A percentile compares a stretch with the other conserved stretches of the same genome.
Evolutionary conservation across 1,284 basidiomycete genomes (phyloP).

Genomic region (Marasmius oreades): DNA sequence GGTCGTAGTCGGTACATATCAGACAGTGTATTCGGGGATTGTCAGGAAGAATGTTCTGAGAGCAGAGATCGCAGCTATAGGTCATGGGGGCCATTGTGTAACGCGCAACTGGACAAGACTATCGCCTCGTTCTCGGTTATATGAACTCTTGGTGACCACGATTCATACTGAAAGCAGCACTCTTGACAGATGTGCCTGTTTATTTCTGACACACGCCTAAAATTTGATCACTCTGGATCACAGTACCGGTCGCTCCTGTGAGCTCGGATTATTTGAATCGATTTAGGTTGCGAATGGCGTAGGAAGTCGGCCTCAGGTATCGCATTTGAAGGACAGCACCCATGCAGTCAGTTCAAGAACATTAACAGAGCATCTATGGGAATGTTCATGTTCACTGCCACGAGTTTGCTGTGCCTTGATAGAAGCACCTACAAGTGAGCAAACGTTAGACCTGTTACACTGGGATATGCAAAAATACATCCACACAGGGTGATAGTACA

Average conservation of each 20-base stretch:
- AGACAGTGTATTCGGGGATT: constrained; percentile 12
- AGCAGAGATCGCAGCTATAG: constrained; percentile 9
- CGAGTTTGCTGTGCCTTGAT: too few species aligned
- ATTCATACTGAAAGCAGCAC: too few species aligned
- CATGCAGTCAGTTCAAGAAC: too few species aligned
- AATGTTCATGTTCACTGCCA: too few species aligned
- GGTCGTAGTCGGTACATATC: constrained; percentile 11
- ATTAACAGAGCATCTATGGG: too few species aligned
- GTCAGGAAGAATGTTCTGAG: not conserved
- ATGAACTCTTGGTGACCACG: not conserved
- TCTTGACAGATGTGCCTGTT: constrained; percentile 4
- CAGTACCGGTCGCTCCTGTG: too few species aligned
- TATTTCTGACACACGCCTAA: not conserved
- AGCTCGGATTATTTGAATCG: too few species aligned
- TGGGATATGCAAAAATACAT: not conserved
- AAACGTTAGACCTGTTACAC: not conserved
- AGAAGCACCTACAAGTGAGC: too few species aligned
- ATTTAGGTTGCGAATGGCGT: too few species aligned
- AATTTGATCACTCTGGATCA: not conserved
- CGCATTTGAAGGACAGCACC: not conserved
- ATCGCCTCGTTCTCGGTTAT: not conserved
- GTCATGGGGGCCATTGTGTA: not conserved
- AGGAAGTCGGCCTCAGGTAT: not conserved
- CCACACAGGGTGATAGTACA: not conserved
- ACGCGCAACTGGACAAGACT: not conserved